These are phyloP conservation scores for Bacterosira constricta DNA, from an alignment of 108 stramenopile species.

Conservation along the genomic window DNA sequence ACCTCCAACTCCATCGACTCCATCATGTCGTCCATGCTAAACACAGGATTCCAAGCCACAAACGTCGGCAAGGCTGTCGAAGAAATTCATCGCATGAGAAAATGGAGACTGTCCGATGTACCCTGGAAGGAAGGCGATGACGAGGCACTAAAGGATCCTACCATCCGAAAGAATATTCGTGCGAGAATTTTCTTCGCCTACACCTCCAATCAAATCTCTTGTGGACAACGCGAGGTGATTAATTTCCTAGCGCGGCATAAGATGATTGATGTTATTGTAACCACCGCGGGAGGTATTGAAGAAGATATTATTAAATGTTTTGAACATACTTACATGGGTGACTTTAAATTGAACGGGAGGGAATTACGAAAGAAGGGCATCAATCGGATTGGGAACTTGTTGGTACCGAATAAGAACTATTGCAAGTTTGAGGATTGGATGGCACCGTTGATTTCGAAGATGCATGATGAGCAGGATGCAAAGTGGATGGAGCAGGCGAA, in stretches of 20 bases:
- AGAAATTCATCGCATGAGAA: constrained; percentile 93
- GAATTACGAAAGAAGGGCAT: constrained; percentile 93
- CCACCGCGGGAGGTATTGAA: constrained; percentile 98
- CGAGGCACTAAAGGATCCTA: constrained; percentile 62
- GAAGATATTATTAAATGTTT: constrained; percentile 99
- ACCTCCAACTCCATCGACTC: constrained; percentile 50
- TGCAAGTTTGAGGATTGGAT: constrained; percentile 99
- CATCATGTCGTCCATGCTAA: constrained; percentile 79
- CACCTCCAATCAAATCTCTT: constrained; percentile 98
- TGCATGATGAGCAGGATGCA: constrained; percentile 97
- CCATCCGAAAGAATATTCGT: constrained; percentile 72
- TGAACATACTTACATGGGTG: constrained; percentile 95
- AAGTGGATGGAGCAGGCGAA: constrained; percentile 55
- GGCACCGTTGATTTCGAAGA: constrained; percentile 86
- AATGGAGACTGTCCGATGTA: constrained; percentile 90
- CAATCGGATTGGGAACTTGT: constrained; percentile 96
- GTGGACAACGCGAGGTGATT: constrained; percentile 97
- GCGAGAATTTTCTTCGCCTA: constrained; percentile 96
- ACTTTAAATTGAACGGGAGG: constrained; percentile 87
- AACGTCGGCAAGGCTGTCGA: constrained; percentile 94
- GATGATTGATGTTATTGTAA: constrained; percentile 96
- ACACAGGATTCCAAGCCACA: constrained; percentile 97
- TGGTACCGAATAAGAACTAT: constrained; percentile 98
- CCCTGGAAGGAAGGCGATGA: constrained; percentile 84
- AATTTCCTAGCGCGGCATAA: constrained; percentile 92